A percentile compares a stretch with the other conserved stretches of the same genome.
Evolutionary conservation across 805 yeast genomes (phyloP).

Genomic region (Nakazawaea holstii): DNA sequence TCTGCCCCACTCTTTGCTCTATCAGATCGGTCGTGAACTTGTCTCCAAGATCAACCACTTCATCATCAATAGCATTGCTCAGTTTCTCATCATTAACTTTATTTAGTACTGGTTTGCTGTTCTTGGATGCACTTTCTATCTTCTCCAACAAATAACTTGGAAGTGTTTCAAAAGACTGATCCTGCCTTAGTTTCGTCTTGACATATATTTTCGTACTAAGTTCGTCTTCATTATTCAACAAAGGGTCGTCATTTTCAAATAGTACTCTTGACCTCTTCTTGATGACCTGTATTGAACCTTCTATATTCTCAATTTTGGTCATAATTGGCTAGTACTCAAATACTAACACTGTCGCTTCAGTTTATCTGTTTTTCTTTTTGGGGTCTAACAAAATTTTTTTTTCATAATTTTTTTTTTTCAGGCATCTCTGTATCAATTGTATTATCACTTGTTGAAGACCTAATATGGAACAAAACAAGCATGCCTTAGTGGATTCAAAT

Average conservation of each 20-base stretch:
- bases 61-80: slow-evolving; percentile 16
- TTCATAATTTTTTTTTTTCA: background rate
- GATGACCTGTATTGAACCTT: background rate
- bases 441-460: background rate
- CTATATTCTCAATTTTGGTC: background rate
- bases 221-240: slow-evolving; percentile 16
- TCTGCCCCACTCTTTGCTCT: background rate
- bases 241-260: background rate
- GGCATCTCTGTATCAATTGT: background rate
- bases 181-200: slow-evolving; percentile 22
- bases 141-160: slow-evolving; percentile 24
- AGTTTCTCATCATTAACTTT: slow-evolving; percentile 11
- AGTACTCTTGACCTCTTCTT: slow-evolving; percentile 2
- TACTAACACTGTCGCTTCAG: background rate
- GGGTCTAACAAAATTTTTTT: background rate
- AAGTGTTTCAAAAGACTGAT: slow-evolving; percentile 14
- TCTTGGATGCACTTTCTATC: slow-evolving; percentile 15
- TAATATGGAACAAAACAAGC: background rate
- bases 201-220: slow-evolving; percentile 23
- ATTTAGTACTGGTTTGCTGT: slow-evolving; percentile 7
- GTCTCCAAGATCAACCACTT: slow-evolving; percentile 15
- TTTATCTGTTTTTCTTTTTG: background rate
- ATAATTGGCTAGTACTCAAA: background rate
- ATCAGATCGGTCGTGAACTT: slow-evolving; percentile 18
- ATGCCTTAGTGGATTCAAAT: background rate